Evolutionary conservation across 2,329 filamentous ascomycete genomes (phyloP).

Genomic region (Curvularia verruculosa): DNA sequence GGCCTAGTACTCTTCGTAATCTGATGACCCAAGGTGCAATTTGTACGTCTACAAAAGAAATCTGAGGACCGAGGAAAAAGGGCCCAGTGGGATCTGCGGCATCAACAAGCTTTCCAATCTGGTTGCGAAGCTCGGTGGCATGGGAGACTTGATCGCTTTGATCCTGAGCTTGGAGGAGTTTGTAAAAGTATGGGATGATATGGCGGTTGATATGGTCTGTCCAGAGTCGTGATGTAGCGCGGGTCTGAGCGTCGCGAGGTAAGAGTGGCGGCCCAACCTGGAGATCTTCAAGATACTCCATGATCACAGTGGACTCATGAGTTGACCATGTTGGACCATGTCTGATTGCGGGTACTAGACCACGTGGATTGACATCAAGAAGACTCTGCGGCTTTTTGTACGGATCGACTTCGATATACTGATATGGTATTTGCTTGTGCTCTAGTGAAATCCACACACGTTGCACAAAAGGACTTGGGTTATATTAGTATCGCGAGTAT

Average conservation of each 20-base stretch:
- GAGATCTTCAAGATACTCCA: conserved; percentile 89
- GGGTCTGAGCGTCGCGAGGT: conserved; percentile 68
- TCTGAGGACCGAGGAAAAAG: conserved; percentile 67
- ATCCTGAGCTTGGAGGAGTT: conserved; percentile 70
- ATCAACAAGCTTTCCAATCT: conserved; percentile 67
- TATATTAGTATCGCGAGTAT: conserved; percentile 19
- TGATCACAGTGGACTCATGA: conserved; percentile 79
- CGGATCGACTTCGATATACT: conserved; percentile 85
- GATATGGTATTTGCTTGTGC: conserved; percentile 76
- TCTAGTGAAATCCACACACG: conserved; percentile 89
- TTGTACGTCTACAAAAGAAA: conserved; percentile 74
- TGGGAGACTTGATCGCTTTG: conserved; percentile 62
- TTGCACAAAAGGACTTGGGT: conserved; percentile 76
- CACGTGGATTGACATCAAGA: conserved; percentile 76
- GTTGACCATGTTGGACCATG: conserved; percentile 79
- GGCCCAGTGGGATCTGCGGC: conserved; percentile 67
- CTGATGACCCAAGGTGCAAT: conserved; percentile 77
- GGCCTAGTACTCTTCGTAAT: conserved; percentile 68
- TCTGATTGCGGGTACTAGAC: conserved; percentile 75
- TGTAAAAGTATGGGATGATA: conserved; percentile 78
- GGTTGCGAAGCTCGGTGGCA: conserved; percentile 66
- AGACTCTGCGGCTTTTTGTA: conserved; percentile 74
- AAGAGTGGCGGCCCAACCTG: conserved; percentile 65
- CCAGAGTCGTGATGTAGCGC: conserved; percentile 80
- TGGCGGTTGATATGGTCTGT: conserved; percentile 79